Evolutionary conservation across 1,284 basidiomycete species (phyloP), one percentile per base, ranked within the genome.

Genomic region (Mrakiaceae sp.): DNA sequence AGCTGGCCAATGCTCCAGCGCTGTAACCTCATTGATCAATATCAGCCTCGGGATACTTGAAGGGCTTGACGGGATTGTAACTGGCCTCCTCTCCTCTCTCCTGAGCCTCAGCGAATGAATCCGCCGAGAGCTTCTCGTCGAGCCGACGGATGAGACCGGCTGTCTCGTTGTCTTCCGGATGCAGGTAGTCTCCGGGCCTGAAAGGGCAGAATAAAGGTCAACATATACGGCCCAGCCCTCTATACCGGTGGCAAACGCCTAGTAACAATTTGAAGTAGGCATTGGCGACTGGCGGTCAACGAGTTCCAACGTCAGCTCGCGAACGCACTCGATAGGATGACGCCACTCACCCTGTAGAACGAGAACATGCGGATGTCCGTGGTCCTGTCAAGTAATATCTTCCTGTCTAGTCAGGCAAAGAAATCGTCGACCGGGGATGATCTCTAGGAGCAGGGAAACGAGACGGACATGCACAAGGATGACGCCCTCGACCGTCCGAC

Each of bases 131-230:
- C 12, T 91, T 85, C 49, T 92, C 87, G 73, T 97, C 88, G 40
- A 98, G 80, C 14, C 90, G 83, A 5, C 84, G 83, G 75, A 92
- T 90, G 63, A 98, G 83, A 4, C 95, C 95, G 11, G 88, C 85
- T 56, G 87, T 81, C 72, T 98, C 95, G 71, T 91, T 87, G 78
- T 98, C 95, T 4, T 90, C 89, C 2, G 94, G 94, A 73, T 93
- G 92, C 63, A 98, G 84, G 76, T 98, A 98, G 77, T 97, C 93
- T n/a, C 95, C 95, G 2, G 95, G 95, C 8, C 93, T 95, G 70
- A 16, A 53, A 48, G 52, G 52, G 47, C 14, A 54, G 39, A 14
- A 27, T 5, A 27, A 6, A 63, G 5, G 44, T 42, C 14, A 14
- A 27, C 48, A 61, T 11, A 48, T 52, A 42, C 9, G 51, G 40